phyloP scores from a whole-genome alignment of 176 grass and related monocot species.

The Tillandsia fasciculata region DNA sequence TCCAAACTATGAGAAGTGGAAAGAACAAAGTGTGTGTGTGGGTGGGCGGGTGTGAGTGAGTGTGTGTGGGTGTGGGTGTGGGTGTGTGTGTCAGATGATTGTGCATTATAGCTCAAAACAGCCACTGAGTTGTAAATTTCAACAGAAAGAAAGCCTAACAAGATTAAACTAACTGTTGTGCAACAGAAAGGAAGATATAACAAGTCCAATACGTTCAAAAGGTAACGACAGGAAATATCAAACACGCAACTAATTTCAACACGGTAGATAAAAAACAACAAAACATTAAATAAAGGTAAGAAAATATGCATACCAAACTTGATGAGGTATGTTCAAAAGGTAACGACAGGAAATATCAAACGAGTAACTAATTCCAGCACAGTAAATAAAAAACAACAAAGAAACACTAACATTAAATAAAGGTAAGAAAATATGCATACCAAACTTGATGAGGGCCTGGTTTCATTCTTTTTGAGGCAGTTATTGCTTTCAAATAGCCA shows the following conservation, averaged over 20 bases:
- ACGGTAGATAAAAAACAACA: not conserved
- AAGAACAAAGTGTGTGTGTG: not conserved
- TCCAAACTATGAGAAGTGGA: not conserved
- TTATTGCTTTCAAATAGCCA: constrained; percentile 94
- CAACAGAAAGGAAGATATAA: too few species aligned
- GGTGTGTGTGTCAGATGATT: too few species aligned
- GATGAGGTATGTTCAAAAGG: not conserved
- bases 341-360: constrained; percentile 2
- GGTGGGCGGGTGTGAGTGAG: not conserved
- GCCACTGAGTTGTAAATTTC: too few species aligned
- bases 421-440: constrained; percentile 30
- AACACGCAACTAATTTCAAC: not conserved
- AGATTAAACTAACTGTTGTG: too few species aligned
- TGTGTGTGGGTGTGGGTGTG: too few species aligned
- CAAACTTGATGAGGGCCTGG: constrained; percentile 81
- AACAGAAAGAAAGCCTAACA: too few species aligned
- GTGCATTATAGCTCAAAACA: too few species aligned
- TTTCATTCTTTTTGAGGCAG: constrained; percentile 92
- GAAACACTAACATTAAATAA: constrained; percentile 6
- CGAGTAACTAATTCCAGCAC: not conserved
- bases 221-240: not conserved
- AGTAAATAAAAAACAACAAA: not conserved
- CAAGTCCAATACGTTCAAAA: not conserved
- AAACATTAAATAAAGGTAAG: constrained; percentile 7
- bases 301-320: constrained; percentile 1